Base-by-base conservation (phyloP, 2,329 filamentous ascomycete species). In the Scedosporium aurantiacum region DNA sequence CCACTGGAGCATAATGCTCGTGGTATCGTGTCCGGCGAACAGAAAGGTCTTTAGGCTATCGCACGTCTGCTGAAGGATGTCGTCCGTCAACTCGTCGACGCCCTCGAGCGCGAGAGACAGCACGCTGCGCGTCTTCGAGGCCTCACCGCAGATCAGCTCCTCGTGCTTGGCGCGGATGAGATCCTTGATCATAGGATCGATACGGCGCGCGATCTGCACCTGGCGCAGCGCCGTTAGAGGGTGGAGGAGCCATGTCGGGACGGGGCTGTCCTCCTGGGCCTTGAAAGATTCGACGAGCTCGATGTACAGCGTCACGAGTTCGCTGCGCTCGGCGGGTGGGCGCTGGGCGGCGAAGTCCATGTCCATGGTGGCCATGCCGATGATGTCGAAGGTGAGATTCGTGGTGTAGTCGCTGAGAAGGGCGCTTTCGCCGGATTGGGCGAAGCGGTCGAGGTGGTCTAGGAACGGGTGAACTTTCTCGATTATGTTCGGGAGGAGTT, bases 21-120 rank as follows among this genome's bases (percentile, higher is more conserved):
- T 75, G 2, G 75, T 76, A 63, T 77, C 74, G 54, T 76, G 75
- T 2, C 75, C 74, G 2, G 73, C 74, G 45, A 78, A 74, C 12
- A 76, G 65, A 63, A 77, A 76, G 0, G 71, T 70, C 58, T 72
- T 73, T 37, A 77, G 64, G 63, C 75, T 73, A 60, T 75, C 71
- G 41, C 68, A 69, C 2, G 71, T 73, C 45, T 68, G 64, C 16
- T 67, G 43, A 12, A 75, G 41, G 10, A 72, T 58, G 5, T 68
- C 63, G 0, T 65, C 62, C n/a, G 68, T 70, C 27, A 74, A 63
- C 0, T 63, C 41, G 1, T 70, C 65, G 2, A 60, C 65, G 21
- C 68, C 70, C 27, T 70, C 67, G 2, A 75, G 66, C 25, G 69
- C 71, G 2, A 76, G 66, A 1, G 68, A 66, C 21, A 75, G 65